Evolutionary conservation across 176 grass and related monocot genomes (phyloP), one percentile per base, ranked within the genome.

Genomic region (Zoysia pacifica): DNA sequence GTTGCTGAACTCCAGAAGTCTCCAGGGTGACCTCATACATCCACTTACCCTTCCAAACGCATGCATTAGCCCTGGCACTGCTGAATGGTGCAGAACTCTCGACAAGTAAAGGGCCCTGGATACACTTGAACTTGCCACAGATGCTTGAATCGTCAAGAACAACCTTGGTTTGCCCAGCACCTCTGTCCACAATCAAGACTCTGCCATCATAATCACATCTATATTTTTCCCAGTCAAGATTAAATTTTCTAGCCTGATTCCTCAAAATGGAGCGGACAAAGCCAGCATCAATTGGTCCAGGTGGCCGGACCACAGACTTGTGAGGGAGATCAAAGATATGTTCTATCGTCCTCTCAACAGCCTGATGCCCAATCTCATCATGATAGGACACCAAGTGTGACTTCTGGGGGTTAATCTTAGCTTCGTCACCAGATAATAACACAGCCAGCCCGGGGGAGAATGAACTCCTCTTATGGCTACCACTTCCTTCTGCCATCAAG

Each of bases 21-120:
- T 97, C 93, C 48, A 97, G 63, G 62, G 83, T 89, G 18, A 90
- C 87, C 64, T 97, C 93, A 84, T 92, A 97, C 93, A 97, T 97
- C 90, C 90, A 97, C 83, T 90, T 97, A 46, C 93, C 90, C 63
- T 89, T 92, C 82, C 90, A 86, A 2, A 90, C 70, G 3, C 85
- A 92, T 1, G 75, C 75, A 72, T 97, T 91, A 58, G 86, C 87
- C 19, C 93, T 83, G 15, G 79, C 90, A 72, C 93, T 97, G 61
- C 87, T 97, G 80, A 97, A 97, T 5, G 80, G 82, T 37, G 87
- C 79, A 42, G 79, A 82, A 73, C 93, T 92, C 63, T 97, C 93
- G 72, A 97, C 67, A 67, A 92, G 76, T 73, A 92, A 86, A 11
- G 85, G 93, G 67, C 87, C 85, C 66, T 84, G 80, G 48, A 90